These are phyloP conservation scores for Trametes sanguinea DNA, from an alignment of 768 basidiomycete species.

Conservation along the genomic window DNA sequence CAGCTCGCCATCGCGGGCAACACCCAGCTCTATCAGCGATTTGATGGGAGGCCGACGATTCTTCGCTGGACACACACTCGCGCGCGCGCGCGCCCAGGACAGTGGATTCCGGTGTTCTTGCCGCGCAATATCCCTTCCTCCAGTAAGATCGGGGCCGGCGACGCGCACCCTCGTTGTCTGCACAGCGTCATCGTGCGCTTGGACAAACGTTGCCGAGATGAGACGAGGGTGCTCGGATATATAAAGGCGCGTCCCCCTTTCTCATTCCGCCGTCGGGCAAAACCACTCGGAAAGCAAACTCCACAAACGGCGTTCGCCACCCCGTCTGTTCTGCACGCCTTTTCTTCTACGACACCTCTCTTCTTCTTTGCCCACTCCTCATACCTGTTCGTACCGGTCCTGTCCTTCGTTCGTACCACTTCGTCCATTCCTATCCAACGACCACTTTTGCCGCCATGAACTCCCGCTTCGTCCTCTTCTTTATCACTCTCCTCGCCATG, in stretches of 20 bases:
- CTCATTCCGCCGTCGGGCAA: neutral
- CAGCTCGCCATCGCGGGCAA: neutral
- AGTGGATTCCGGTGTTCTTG: neutral
- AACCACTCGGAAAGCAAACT: slow-evolving; percentile 6
- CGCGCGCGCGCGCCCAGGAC: slow-evolving; percentile 1
- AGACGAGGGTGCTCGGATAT: slow-evolving; percentile 10
- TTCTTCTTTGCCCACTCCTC: neutral
- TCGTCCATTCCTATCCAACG: neutral
- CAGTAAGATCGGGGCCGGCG: slow-evolving; percentile 19
- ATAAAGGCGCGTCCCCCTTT: slow-evolving; percentile 4
- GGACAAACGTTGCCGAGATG: slow-evolving; percentile 5
- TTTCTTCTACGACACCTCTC: neutral
- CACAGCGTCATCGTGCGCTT: slow-evolving; percentile 20
- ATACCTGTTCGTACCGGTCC: neutral
- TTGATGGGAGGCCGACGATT: too few relatives aligned
- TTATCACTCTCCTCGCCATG: slow-evolving; percentile 30
- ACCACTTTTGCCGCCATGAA: slow-evolving; percentile 19
- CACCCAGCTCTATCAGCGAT: slow-evolving; percentile 10
- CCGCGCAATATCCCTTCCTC: slow-evolving; percentile 24
- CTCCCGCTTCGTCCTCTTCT: slow-evolving; percentile 26
- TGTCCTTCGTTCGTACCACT: slow-evolving; percentile 8
- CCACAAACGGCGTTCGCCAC: slow-evolving; percentile 15
- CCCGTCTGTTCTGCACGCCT: slow-evolving; percentile 1
- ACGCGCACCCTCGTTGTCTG: slow-evolving; percentile 11
- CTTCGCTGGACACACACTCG: neutral